A percentile compares a stretch with the other conserved stretches of the same genome.
Evolutionary conservation across 306 rosid species (phyloP).

Genomic region (Abrus pulchellus): DNA sequence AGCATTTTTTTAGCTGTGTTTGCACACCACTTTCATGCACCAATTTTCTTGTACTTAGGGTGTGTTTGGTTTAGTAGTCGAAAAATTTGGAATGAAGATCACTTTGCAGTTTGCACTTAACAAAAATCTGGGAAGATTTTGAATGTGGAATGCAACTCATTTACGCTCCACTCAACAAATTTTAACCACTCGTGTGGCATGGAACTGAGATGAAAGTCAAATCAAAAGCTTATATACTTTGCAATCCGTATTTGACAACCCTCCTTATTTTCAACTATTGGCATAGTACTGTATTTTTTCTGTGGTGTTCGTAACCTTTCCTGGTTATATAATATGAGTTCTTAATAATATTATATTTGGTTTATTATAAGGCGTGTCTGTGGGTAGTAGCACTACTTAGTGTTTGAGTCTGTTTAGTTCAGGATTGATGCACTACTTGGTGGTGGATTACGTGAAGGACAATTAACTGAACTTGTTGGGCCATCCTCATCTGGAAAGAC

Average conservation of each 20-base stretch:
- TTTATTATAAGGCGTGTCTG: conserved; percentile 1
- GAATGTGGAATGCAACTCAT: conserved; percentile 20
- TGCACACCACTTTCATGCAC: not conserved
- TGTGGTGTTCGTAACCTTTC: conserved; percentile 5
- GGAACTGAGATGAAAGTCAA: not conserved
- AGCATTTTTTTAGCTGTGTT: conserved; percentile 1
- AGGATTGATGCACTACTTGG: conserved; percentile 81
- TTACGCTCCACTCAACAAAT: conserved; percentile 8
- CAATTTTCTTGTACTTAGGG: not conserved
- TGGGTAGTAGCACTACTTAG: conserved; percentile 32
- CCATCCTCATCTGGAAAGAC: conserved; percentile 91
- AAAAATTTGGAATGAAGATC: not conserved
- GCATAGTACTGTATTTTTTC: not conserved
- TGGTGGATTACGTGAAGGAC: conserved; percentile 86
- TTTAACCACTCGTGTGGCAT: not conserved
- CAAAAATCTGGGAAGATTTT: not conserved
- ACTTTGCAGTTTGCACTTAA: not conserved
- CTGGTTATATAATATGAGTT: conserved; percentile 25
- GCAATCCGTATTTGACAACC: not conserved
- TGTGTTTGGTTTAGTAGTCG: not conserved
- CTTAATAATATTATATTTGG: conserved; percentile 34
- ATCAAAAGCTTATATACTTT: not conserved
- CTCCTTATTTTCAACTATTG: conserved; percentile 17
- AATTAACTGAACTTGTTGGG: conserved; percentile 91
- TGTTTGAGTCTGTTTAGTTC: conserved; percentile 41